phyloP scores from a whole-genome alignment of 306 rosid genomes.

The Vigna reflexopilosa region DNA sequence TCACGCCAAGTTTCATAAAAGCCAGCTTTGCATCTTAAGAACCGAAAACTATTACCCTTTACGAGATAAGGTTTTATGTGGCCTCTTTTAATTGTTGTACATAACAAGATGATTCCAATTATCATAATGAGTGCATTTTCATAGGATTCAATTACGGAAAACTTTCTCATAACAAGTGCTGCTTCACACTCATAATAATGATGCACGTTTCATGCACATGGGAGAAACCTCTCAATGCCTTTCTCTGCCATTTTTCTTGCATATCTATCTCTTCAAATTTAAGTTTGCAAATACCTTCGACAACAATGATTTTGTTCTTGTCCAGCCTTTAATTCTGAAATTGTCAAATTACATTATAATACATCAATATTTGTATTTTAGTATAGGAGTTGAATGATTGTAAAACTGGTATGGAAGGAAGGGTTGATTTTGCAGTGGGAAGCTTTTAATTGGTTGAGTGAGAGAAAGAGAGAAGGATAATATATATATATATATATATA shows the following conservation, averaged over 20 bases:
- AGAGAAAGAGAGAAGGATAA: neutral
- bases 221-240: neutral
- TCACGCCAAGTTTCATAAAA: slow-evolving; percentile 33
- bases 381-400: too few species aligned
- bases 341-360: too few species aligned
- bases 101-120: slow-evolving; percentile 11
- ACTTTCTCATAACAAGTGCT: slow-evolving; percentile 36
- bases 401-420: neutral
- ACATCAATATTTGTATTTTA: too few species aligned
- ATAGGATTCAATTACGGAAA: slow-evolving; percentile 14
- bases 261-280: neutral
- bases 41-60: slow-evolving; percentile 19
- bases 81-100: slow-evolving; percentile 1
- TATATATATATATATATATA: too few species aligned
- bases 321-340: too few species aligned
- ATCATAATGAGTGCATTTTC: slow-evolving; percentile 32
- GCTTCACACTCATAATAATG: slow-evolving; percentile 37
- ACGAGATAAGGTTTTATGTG: slow-evolving; percentile 30
- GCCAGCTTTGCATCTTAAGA: slow-evolving; percentile 40
- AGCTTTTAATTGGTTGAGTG: slow-evolving; percentile 34
- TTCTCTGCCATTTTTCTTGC: slow-evolving; percentile 9
- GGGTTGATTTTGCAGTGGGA: neutral
- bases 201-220: slow-evolving; percentile 42
- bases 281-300: too few species aligned
- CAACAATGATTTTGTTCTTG: too few species aligned